Evolutionary conservation across 768 basidiomycete species (phyloP), one percentile per base, ranked within the genome.

Genomic region (Xanthoconium stramineum): DNA sequence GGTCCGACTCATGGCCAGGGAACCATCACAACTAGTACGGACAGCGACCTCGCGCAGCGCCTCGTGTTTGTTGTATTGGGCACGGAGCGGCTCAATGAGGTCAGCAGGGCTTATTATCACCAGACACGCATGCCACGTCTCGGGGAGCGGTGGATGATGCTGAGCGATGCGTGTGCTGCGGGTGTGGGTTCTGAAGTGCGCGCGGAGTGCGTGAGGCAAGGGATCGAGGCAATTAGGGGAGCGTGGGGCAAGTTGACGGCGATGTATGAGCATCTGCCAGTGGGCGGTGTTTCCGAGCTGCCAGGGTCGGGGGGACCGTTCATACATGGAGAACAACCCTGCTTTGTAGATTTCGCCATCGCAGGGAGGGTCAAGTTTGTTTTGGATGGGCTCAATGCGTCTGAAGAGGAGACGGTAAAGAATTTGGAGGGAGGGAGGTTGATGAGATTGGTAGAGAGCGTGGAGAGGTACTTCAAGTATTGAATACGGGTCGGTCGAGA

Each of bases 91-190:
- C 62, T 80, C 28, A 70, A 66, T 44, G 65, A 70, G 1, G 55
- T 53, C 37, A 76, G 76, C 63, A 58, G 66, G 57, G 68, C 55
- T 10, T 76, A 75, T 59, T 83, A 79, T 62, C 64, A 74, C 32
- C 59, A 56, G 8, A 78, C 76, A 1, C 66, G 77, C 17, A 67
- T 69, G 30, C 55, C 49, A 5, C 47, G 42, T 2, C 73, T 74
- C 44, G 78, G 79, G 0, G 63, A 65, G 37, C 59, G 76, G 48
- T 78, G 80, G 62, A 71, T 75, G 37, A 46, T 75, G 19, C 52
- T 66, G 5, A 59, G 57, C 15, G 50, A 40, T 14, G 56, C 43
- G 61, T 57, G 52, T 20, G 66, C 13, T 66, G 72, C 38, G 58
- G 58, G 51, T 8, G 28, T 40, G 58, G 70, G 4, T 4, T 24